Evolutionary conservation across 805 yeast genomes (phyloP).

Genomic region (Schizosaccharomyces cryophilus): DNA sequence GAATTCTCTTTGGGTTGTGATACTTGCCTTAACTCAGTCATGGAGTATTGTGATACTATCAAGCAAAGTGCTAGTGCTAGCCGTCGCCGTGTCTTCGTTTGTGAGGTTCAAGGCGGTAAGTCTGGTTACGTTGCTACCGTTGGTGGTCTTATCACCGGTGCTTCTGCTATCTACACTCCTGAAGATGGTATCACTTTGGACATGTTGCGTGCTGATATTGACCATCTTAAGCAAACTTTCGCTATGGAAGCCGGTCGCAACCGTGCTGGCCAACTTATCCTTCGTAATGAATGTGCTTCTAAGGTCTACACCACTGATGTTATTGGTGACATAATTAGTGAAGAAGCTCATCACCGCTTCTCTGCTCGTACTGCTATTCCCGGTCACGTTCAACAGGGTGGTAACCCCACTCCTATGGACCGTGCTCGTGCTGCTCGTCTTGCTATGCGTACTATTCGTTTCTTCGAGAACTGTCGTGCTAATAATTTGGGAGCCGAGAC

Average conservation of each 20-base stretch:
- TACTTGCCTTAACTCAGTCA: constrained; percentile 78
- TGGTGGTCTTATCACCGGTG: constrained; percentile 70
- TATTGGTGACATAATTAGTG: constrained; percentile 60
- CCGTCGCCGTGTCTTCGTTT: constrained; percentile 80
- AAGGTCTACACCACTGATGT: constrained; percentile 58
- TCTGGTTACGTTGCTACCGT: constrained; percentile 81
- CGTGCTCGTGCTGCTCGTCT: constrained; percentile 71
- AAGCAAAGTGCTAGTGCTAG: constrained; percentile 89
- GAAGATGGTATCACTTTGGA: constrained; percentile 51
- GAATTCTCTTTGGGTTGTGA: constrained; percentile 89
- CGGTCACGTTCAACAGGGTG: constrained; percentile 97
- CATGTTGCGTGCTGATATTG: constrained; percentile 54
- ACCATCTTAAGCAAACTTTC: constrained; percentile 41
- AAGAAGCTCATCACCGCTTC: constrained; percentile 50
- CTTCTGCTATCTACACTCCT: constrained; percentile 75
- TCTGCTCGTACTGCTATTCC: constrained; percentile 91
- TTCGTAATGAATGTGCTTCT: constrained; percentile 67
- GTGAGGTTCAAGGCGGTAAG: constrained; percentile 95
- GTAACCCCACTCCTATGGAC: constrained; percentile 81
- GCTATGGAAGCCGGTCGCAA: constrained; percentile 50
- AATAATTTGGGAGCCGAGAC: constrained; percentile 8
- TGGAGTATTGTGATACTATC: constrained; percentile 80
- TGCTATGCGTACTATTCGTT: constrained; percentile 73
- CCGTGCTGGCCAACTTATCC: constrained; percentile 63
- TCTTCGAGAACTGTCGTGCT: constrained; percentile 35